phyloP scores from a whole-genome alignment of 768 basidiomycete genomes.

The Tulasnella sp. region DNA sequence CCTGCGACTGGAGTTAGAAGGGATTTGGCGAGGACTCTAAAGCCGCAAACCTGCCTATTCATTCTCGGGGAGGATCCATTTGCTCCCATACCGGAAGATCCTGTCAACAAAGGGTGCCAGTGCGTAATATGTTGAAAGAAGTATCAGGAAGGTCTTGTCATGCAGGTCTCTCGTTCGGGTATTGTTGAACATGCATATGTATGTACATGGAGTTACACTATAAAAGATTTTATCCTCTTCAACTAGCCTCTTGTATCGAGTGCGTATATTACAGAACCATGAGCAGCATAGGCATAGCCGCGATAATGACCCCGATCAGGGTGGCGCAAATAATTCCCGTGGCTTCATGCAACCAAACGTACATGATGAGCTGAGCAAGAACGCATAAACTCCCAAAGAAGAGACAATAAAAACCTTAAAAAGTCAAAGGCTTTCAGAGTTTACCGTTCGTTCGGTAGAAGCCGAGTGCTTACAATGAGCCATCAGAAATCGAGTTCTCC shows the following conservation, averaged over 20 bases:
- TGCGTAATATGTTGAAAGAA: not conserved
- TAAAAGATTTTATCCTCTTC: not conserved
- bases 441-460: not conserved
- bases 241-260: not conserved
- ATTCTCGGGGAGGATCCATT: not conserved
- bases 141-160: not conserved
- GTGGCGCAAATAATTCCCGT: not conserved
- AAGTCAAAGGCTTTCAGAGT: not conserved
- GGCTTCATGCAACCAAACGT: not conserved
- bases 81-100: not conserved
- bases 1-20: not conserved
- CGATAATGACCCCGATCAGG: not conserved
- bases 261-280: not conserved
- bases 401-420: conserved; percentile 7
- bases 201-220: not conserved
- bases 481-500: not conserved
- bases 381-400: conserved; percentile 1
- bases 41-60: not conserved
- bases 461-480: not conserved
- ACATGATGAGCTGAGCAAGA: conserved; percentile 1
- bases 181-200: not conserved
- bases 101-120: not conserved
- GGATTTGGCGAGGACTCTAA: not conserved
- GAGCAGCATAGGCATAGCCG: not conserved
- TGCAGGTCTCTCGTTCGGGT: not conserved